Evolutionary conservation across 495 filamentous ascomycete genomes (phyloP), one percentile per base, ranked within the genome.

Genomic region (Bathelium albidoporum): DNA sequence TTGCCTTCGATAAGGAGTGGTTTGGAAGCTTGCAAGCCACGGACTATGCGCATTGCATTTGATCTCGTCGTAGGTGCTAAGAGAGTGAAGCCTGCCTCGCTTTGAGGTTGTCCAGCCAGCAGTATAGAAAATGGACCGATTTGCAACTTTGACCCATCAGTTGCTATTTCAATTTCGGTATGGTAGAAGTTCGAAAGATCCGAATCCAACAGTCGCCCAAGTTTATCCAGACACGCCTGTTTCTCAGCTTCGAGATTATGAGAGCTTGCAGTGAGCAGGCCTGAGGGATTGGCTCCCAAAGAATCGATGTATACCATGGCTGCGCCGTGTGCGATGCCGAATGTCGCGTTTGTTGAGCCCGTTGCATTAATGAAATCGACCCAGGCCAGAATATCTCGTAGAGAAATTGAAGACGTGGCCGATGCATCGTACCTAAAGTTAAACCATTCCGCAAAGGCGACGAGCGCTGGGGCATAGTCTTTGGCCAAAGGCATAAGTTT

Each of bases 231-330:
- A 70, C 93, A 97, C 39, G 77, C 77, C 45, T 79, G 78, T 55
- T 90, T 82, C 68, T 95, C 87, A 36, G 77, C 76, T 11, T 79
- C 73, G 2, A 87, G 75, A 43, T 77, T 83, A 31, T 82, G 75
- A 1, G 83, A 77, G 59, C 82, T 81, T 18, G 87, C 83, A 1
- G 88, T 84, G 53, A 95, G 79, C 67, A 95, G 79, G 0, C 89
- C 90, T 16, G 93, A 90, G 2, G 94, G 92, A 70, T 96, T 97
- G 11, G 95, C 92, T 43, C 95, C 95, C 7, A 97, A 79, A 1
- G 90, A 91, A 74, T 99, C 95, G 63, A 97, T 87, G 70, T 91
- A 99, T 2, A 97, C 92, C 79, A 97, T 90, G 1, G 92, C 89
- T 49, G 93, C 94, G 32, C 95, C 95, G 70, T 97, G 90, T 0